phyloP scores from a whole-genome alignment of 1,139 yeast genomes.

The Eremothecium cymbalariae region DNA sequence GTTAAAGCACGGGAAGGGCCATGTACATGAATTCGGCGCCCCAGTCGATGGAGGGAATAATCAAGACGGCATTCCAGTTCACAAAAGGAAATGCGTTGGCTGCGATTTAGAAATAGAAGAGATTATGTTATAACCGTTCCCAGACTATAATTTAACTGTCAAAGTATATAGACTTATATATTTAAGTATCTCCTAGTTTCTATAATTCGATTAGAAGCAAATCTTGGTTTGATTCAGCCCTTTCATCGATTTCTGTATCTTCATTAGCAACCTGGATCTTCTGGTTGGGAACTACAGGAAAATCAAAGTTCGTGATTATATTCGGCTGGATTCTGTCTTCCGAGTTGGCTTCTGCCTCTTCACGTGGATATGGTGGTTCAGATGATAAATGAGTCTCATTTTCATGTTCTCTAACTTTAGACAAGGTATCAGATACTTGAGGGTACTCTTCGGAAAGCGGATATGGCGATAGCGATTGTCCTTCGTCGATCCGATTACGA shows the following conservation, averaged over 20 bases:
- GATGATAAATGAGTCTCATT: no score
- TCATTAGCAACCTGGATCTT: constrained; percentile 20
- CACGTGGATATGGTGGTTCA: constrained; percentile 27
- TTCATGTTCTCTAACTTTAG: no score
- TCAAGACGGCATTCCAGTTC: constrained; percentile 40
- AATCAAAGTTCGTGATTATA: constrained; percentile 32
- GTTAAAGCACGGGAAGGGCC: constrained; percentile 45
- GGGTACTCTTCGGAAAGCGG: no score
- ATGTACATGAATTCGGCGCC: constrained; percentile 73
- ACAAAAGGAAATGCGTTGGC: constrained; percentile 57
- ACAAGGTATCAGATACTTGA: no score
- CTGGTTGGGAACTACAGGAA: constrained; percentile 35
- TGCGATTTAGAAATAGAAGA: constrained; percentile 89
- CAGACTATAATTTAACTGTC: neutral
- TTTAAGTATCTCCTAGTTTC: neutral
- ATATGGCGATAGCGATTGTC: no score
- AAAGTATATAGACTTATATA: constrained; percentile 7
- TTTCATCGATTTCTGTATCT: constrained; percentile 12
- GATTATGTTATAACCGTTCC: constrained; percentile 31
- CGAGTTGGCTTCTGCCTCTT: constrained; percentile 15
- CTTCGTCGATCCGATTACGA: no score
- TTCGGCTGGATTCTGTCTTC: constrained; percentile 7
- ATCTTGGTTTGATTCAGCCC: constrained; percentile 21
- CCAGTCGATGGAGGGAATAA: constrained; percentile 38
- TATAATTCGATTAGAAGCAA: constrained; percentile 31